Evolutionary conservation across 805 yeast species (phyloP).

Genomic region (Groenewaldozyma salmanticensis): DNA sequence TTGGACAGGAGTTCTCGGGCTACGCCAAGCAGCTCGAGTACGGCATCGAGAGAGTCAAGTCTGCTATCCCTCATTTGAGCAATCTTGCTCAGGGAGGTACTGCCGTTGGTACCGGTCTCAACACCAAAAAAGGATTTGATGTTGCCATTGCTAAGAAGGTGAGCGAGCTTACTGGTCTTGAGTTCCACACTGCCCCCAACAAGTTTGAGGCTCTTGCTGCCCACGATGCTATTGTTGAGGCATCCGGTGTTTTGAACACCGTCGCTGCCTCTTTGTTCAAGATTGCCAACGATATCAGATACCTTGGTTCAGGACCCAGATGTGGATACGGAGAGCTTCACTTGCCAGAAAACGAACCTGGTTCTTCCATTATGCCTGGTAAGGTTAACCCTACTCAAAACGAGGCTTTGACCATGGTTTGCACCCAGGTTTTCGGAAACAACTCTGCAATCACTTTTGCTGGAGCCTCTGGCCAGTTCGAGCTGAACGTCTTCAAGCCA

Average conservation of each 20-base stretch:
- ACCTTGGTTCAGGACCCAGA: conserved; percentile 98
- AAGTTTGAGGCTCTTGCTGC: conserved; percentile 99
- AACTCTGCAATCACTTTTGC: conserved; percentile 90
- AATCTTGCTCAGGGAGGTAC: conserved; percentile 98
- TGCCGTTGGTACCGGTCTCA: conserved; percentile 97
- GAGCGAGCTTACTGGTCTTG: conserved; percentile 74
- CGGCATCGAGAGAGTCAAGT: conserved; percentile 82
- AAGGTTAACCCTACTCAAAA: conserved; percentile 99
- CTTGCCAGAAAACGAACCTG: conserved; percentile 98
- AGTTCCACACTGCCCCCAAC: conserved; percentile 92
- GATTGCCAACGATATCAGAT: conserved; percentile 96
- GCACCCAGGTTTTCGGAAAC: conserved; percentile 97
- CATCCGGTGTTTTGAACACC: conserved; percentile 94
- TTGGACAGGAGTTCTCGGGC: conserved; percentile 97
- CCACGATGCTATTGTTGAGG: conserved; percentile 96
- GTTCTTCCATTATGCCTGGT: conserved; percentile 99
- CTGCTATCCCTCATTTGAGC: conserved; percentile 62
- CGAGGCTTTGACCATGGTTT: conserved; percentile 97
- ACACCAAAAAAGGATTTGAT: conserved; percentile 87
- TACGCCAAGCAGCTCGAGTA: conserved; percentile 88
- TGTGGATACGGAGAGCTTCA: conserved; percentile 97
- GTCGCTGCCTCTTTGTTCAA: conserved; percentile 88
- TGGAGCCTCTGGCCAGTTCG: conserved; percentile 98
- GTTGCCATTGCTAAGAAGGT: conserved; percentile 80
- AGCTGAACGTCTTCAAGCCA: conserved; percentile 96